Base-by-base conservation (phyloP, 202 grass and related monocot species). In the Hordeum pubiflorum region DNA sequence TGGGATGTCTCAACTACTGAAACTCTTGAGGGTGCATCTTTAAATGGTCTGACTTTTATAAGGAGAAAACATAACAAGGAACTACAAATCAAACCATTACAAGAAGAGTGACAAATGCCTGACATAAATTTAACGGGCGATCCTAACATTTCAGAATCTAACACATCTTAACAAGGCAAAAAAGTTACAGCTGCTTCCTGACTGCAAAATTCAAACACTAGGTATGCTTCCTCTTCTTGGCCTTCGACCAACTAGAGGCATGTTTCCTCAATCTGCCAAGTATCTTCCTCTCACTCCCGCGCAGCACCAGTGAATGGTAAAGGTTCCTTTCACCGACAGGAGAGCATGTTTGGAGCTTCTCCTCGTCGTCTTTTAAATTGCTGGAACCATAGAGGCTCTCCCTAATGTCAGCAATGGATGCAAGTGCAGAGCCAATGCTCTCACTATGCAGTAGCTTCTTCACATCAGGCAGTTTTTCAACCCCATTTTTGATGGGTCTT, bases 231-330 rank as follows among this genome's bases (percentile, higher is more conserved):
- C 88, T 93, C 85, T 90, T 90, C 79, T 92, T 97, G 18, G 50
- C 78, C 64, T 79, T 92, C 14, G 60, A 80, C 69, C 63, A 65
- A 31, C 84, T 76, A 10, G 69, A 88, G 24, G 84, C 82, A 93
- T 76, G 83, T 82, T 84, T 80, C 48, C 85, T 82, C 79, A 94
- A 31, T 65, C 80, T 93, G 23, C 46, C 36, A 59, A 98, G 91
- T 77, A 94, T 91, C 75, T 72, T 84, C 76, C 90, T 93, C 80
- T 95, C 92, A 10, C 88, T 85, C 75, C 87, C 77, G 18, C 80
- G 86, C 80, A 98, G 69, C 62, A 94, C 88, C 74, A 94, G 77
- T 22, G 95, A 93, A 91, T 98, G 86, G 56, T 91, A 91, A 55
- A 83, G 54, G 52, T 90, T 91, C 38, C 88, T 91, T 59, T 93